Base-by-base conservation (phyloP, 805 yeast species). In the Candida hungchunana region DNA sequence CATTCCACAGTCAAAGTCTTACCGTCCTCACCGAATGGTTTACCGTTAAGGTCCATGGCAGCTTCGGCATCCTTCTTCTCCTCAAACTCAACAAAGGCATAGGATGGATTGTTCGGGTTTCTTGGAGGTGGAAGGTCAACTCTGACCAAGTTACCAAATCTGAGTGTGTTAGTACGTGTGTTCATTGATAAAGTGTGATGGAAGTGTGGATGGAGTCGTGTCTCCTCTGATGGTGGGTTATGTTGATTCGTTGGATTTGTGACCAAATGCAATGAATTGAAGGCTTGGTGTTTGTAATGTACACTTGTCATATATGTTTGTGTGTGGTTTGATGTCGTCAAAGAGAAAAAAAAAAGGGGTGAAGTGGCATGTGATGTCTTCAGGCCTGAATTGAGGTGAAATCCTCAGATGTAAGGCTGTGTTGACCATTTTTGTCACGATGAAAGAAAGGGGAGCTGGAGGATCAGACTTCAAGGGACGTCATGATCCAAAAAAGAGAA, bases 41-140 rank as follows among this genome's bases (percentile, higher is more conserved):
- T 64, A n/a, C 69, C 70, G 43, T 68, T 62, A 32, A 72, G 52
- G 29, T 56, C 62, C 13, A 78, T 48, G 8, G 82, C 80, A 24
- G 63, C 63, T 44, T 75, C 75, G 44, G 79, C 75, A 50, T 72
- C 77, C 43, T 69, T 73, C 12, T 60, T 49, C 33, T 61, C 67
- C 44, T 68, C 65, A 54, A 67, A 78, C 50, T 77, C 81, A 18
- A 78, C 82, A 57, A 77, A 78, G 7, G 82, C 84, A 50, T 66
- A 78, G 48, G 76, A 78, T 42, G 73, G 67, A 26, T 77, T 77
- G 46, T 73, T 79, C 37, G 70, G 70, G 19, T 71, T 64, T 56
- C 76, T 70, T 41, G 82, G 79, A 37, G 82, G 82, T 27, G 82
- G 77, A 31, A 77, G 72, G 44, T 73, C 79, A 34, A 77, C 71